Conservation (phyloP, 2,329 filamentous ascomycete genomes). For the Dothistroma pini region DNA sequence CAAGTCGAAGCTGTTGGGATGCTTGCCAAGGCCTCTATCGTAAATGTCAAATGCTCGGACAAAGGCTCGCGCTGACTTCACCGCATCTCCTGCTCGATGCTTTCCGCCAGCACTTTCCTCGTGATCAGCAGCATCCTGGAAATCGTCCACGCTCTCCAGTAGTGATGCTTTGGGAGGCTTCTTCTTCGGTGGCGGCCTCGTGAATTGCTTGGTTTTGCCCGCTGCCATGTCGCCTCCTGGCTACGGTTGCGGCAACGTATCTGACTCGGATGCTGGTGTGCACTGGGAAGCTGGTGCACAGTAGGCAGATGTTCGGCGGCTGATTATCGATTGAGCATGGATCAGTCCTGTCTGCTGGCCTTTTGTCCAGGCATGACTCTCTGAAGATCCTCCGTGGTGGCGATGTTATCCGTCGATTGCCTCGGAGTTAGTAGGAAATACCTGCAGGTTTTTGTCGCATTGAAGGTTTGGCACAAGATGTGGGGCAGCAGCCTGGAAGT, state of each 20-base stretch:
- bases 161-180: slow-evolving; percentile 38
- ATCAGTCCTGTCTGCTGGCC: too few species aligned
- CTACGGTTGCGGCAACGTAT: background rate
- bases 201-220: slow-evolving; percentile 31
- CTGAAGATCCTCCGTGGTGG: too few species aligned
- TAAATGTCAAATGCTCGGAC: slow-evolving; percentile 65
- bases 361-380: too few species aligned
- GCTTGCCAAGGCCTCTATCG: slow-evolving; percentile 58
- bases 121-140: slow-evolving; percentile 63
- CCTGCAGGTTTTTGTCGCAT: too few species aligned
- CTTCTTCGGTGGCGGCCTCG: slow-evolving; percentile 30
- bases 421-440: too few species aligned
- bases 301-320: too few species aligned
- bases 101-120: slow-evolving; percentile 70
- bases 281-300: too few species aligned
- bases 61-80: slow-evolving; percentile 60
- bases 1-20: slow-evolving; percentile 63
- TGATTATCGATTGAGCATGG: too few species aligned
- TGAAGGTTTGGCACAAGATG: too few species aligned
- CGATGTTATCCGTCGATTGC: too few species aligned
- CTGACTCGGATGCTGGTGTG: background rate
- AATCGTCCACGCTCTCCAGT: slow-evolving; percentile 64
- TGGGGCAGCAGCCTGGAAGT: background rate
- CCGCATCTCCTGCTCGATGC: slow-evolving; percentile 67
- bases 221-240: slow-evolving; percentile 21